These are phyloP conservation scores for Aspergillus fumigatiaffinis DNA, from an alignment of 2,329 filamentous ascomycete genomes.

Conservation along the genomic window DNA sequence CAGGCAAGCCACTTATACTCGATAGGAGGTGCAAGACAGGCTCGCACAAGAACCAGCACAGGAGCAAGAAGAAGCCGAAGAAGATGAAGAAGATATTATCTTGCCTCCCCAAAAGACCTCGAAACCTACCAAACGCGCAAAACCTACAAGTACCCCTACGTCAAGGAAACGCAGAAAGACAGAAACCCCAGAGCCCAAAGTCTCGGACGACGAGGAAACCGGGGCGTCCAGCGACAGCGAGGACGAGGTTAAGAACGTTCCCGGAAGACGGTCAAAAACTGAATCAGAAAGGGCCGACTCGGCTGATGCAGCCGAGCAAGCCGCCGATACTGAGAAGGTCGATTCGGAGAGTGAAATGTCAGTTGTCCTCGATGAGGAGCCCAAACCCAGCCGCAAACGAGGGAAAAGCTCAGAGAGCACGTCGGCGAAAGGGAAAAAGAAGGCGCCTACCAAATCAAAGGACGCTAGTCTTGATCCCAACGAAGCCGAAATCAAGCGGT, in stretches of 20 bases:
- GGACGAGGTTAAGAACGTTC: slow-evolving; percentile 12
- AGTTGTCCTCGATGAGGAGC: slow-evolving; percentile 70
- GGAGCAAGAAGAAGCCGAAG: slow-evolving; percentile 9
- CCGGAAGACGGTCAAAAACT: slow-evolving; percentile 9
- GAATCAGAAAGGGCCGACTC: slow-evolving; percentile 2
- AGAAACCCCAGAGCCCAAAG: slow-evolving; percentile 23
- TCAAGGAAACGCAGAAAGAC: slow-evolving; percentile 35
- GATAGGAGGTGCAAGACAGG: slow-evolving; percentile 33
- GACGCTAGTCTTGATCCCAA: slow-evolving; percentile 56
- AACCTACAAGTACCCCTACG: slow-evolving; percentile 16
- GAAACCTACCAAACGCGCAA: slow-evolving; percentile 26
- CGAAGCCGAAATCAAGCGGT: slow-evolving; percentile 76
- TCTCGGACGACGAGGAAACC: slow-evolving; percentile 13
- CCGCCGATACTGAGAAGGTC: slow-evolving; percentile 42
- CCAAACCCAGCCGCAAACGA: slow-evolving; percentile 55
- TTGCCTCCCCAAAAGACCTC: slow-evolving; percentile 18
- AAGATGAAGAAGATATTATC: slow-evolving; percentile 4
- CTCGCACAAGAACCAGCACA: slow-evolving; percentile 9
- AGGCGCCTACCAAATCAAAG: slow-evolving; percentile 36
- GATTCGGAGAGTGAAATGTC: slow-evolving; percentile 65
- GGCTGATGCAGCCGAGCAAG: slow-evolving; percentile 9
- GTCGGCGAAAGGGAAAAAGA: slow-evolving; percentile 30
- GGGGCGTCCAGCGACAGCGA: slow-evolving; percentile 15
- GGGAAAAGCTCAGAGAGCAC: slow-evolving; percentile 27
- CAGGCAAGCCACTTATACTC: not conserved